These are phyloP conservation scores for Trichosporon inkin DNA, from an alignment of 1,284 basidiomycete species.

Conservation along the genomic window DNA sequence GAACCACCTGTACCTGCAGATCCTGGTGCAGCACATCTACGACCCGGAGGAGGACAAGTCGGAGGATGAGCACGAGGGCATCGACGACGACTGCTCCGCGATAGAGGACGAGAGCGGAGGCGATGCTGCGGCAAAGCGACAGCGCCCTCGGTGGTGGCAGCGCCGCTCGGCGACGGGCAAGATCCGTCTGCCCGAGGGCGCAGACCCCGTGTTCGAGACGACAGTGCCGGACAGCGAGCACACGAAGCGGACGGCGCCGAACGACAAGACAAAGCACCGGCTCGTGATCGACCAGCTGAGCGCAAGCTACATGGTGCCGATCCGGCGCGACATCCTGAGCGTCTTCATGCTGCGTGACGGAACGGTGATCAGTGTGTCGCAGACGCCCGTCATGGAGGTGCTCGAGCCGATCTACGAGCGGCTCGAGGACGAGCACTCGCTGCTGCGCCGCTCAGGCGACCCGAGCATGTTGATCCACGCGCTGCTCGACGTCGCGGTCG, in stretches of 20 bases:
- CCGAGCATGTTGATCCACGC: conserved; percentile 50
- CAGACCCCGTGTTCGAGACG: conserved; percentile 48
- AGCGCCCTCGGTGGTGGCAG: conserved; percentile 11
- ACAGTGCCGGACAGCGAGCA: conserved; percentile 17
- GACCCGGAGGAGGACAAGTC: conserved; percentile 25
- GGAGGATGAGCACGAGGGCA: background rate
- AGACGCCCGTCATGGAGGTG: conserved; percentile 38
- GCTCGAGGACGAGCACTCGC: conserved; percentile 43
- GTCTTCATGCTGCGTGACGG: conserved; percentile 49
- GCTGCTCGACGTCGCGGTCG: conserved; percentile 46
- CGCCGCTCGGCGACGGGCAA: conserved; percentile 9
- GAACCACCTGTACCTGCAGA: conserved; percentile 48
- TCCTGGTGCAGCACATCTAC: conserved; percentile 48
- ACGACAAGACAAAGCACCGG: conserved; percentile 39
- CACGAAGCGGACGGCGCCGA: background rate
- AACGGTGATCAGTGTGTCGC: conserved; percentile 45
- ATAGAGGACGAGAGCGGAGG: background rate
- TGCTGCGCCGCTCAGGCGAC: conserved; percentile 46
- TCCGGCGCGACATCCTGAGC: conserved; percentile 43
- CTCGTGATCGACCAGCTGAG: conserved; percentile 46
- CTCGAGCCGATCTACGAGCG: conserved; percentile 47
- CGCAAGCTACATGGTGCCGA: conserved; percentile 49
- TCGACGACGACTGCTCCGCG: background rate
- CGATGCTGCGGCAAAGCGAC: conserved; percentile 5
- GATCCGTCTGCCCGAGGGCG: conserved; percentile 43